Base-by-base conservation (phyloP, 805 yeast species). In the Cyberlindnera samutprakarnensis region DNA sequence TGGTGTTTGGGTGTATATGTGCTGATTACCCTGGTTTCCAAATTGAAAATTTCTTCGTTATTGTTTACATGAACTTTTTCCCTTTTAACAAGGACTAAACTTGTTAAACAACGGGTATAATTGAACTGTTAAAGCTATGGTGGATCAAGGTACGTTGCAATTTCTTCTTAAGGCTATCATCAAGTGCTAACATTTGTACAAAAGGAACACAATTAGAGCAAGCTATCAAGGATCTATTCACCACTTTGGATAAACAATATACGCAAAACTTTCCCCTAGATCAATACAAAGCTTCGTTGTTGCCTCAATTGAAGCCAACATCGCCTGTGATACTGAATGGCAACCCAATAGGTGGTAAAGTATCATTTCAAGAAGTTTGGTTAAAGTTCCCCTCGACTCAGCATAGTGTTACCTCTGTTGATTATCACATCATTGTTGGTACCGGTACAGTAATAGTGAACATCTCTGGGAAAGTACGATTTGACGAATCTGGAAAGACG, bases 401-500 rank as follows among this genome's bases (percentile, higher is more conserved):
- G 36, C 92, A 81, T 49, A 73, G 64, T 33, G 48, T 80, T 25
- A 71, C 74, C n/a, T 70, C 77, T 10, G 65, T 69, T 32, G 90
- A 81, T 50, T 67, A 73, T 28, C 92, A 81, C 47, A 57, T 72
- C 36, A 68, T 81, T 8, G 83, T 83, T 0, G 84, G 84, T 1
- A 65, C 81, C 0, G 75, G 74, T 2, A 61, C 70, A 1, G 52
- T 64, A 23, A 62, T 78, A 7, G 62, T 76, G 18, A 67, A 66
- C 35, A 56, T 73, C 12, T 62, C 64, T 31, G 61, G 73, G 12
- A 82, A 78, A 51, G 82, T 81, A 10, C 64, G 77, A 38, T 82
- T 81, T 44, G 92, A 83, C 53, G 92, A 83, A 47, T 69, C 78
- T 33, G 92, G 92, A 0, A 68, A 62, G 38, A 78, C 75, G 38